Evolutionary conservation across 1,139 yeast genomes (phyloP).

Genomic region (Sugiyamaella pinicola): DNA sequence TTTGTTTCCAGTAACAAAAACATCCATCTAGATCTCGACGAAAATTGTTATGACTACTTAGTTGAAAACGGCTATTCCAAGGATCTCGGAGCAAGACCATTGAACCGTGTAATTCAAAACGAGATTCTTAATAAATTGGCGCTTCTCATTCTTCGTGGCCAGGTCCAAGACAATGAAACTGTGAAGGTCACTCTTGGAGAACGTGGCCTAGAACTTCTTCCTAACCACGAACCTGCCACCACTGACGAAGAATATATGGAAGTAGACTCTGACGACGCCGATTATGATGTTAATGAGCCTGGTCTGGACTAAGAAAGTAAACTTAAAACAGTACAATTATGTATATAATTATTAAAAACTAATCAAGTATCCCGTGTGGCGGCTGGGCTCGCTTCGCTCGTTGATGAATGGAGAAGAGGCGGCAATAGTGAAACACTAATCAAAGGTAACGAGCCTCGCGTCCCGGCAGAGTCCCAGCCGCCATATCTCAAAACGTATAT

Average conservation of each 20-base stretch:
- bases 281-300: slow-evolving; percentile 22
- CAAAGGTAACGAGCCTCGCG: too few relatives aligned
- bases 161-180: slow-evolving; percentile 81
- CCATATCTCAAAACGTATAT: slow-evolving; percentile 19
- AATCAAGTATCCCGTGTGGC: too few relatives aligned
- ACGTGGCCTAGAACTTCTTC: slow-evolving; percentile 70
- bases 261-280: slow-evolving; percentile 50
- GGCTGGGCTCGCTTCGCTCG: too few relatives aligned
- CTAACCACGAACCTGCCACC: slow-evolving; percentile 76
- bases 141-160: slow-evolving; percentile 81
- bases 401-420: too few relatives aligned
- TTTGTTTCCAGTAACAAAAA: slow-evolving; percentile 82
- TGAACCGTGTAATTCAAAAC: slow-evolving; percentile 88
- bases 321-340: background rate
- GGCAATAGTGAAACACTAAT: background rate
- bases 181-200: slow-evolving; percentile 66
- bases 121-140: slow-evolving; percentile 88
- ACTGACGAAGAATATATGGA: slow-evolving; percentile 61
- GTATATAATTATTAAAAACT: background rate
- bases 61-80: slow-evolving; percentile 79
- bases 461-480: too few relatives aligned
- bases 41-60: slow-evolving; percentile 76
- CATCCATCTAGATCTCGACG: slow-evolving; percentile 67
- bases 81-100: slow-evolving; percentile 96
- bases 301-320: slow-evolving; percentile 22